Base-by-base conservation (phyloP, 163 green algal genomes). In the Chlorella variabilis region DNA sequence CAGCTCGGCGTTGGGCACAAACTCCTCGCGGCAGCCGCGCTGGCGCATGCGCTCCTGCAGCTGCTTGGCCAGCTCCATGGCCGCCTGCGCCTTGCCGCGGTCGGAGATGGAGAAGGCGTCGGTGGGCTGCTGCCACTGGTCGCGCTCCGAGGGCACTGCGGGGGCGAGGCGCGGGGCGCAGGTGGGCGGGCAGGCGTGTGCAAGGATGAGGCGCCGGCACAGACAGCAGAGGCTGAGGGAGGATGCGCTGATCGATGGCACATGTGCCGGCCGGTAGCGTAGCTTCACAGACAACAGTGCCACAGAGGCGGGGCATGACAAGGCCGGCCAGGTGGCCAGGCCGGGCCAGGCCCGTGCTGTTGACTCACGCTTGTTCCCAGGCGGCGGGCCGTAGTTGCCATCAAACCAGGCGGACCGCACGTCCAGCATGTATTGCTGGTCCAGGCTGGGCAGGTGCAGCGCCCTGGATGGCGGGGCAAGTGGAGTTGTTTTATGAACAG, bases 1-100 rank as follows among this genome's bases (percentile, higher is more conserved):
- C 38, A 96, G 84, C 27, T 86, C 86, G 4, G 88, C 80, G 68
- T 96, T 89, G 65, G 91, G 82, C 33, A 91, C 71, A 63, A 96
- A 96, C 48, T 94, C 85, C 87, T 97, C 92, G 31, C 85, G 89
- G 83, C 91, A 95, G 78, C 93, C 93, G 25, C 93, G 84, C 29
- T 84, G 51, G 65, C 65, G 58, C 27, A 97, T 90, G 27, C 70
- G 34, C 66, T 23, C 17, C 67, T 79, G 82, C 79, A 85, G 68
- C 80, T 90, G 77, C 49, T 89, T 81, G 38, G 79, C 79, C 71
- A 83, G 83, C 75, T 95, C 87, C 56, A 89, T 84, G 2, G 91
- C 90, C 2, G 91, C 91, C 11, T 58, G 78, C 20, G 69, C 73
- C 85, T 91, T 94, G 66, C 91, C 93, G 9, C 91, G 83, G 29